A percentile compares a stretch with the other conserved stretches of the same genome.
Evolutionary conservation across 805 yeast species (phyloP).

Genomic region (Candida maesae): DNA sequence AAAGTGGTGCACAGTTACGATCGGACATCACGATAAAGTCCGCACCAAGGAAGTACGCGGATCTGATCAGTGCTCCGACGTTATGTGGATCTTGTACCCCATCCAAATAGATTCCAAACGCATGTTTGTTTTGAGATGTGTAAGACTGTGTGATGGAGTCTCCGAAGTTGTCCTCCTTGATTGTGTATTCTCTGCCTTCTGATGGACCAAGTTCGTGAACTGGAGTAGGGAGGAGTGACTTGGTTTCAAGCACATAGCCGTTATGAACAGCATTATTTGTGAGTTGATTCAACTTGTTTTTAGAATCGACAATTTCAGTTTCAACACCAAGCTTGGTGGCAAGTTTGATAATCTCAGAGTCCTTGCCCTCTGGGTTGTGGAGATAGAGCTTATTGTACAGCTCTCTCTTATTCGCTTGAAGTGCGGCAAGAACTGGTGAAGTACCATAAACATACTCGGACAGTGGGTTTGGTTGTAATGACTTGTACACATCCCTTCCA

Average conservation of each 20-base stretch:
- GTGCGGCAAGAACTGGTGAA: conserved; percentile 69
- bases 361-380: conserved; percentile 34
- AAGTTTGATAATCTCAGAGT: conserved; percentile 40
- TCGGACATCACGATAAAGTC: conserved; percentile 73
- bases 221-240: conserved; percentile 40
- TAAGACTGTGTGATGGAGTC: conserved; percentile 20
- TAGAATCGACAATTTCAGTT: conserved; percentile 13
- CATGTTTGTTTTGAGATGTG: conserved; percentile 34
- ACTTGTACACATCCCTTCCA: conserved; percentile 20
- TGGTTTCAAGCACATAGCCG: conserved; percentile 70
- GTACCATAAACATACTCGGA: conserved; percentile 75
- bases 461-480: conserved; percentile 39
- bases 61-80: conserved; percentile 76
- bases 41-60: conserved; percentile 78
- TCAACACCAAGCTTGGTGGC: conserved; percentile 36
- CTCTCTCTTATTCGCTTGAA: conserved; percentile 50
- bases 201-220: conserved; percentile 25
- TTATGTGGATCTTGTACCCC: conserved; percentile 85
- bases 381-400: conserved; percentile 49
- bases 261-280: conserved; percentile 75
- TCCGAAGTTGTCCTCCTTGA: conserved; percentile 27
- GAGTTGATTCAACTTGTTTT: conserved; percentile 54
- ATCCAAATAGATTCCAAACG: conserved; percentile 74
- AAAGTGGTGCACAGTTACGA: conserved; percentile 66
- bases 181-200: conserved; percentile 14